phyloP scores from a whole-genome alignment of 2,329 filamentous ascomycete genomes.

The Rachicladosporium sp. region DNA sequence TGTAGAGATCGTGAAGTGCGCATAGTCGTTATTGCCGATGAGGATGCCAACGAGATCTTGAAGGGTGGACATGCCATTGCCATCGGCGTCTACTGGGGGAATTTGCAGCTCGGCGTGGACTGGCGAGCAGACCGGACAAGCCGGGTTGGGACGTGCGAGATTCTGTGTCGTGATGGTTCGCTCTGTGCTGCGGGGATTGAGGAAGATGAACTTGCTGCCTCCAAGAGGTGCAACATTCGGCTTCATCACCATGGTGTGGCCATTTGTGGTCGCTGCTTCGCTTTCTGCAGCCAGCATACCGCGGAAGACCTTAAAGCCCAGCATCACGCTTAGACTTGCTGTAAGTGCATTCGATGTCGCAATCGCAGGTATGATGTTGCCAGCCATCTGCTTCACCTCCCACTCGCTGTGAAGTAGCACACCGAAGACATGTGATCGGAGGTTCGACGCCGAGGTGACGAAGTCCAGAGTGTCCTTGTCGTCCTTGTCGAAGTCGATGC shows the following conservation, averaged over 20 bases:
- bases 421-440: constrained; percentile 77
- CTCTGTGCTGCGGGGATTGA: constrained; percentile 53
- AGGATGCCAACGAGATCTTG: constrained; percentile 70
- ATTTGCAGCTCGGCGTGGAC: constrained; percentile 16
- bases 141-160: constrained; percentile 55
- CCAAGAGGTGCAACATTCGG: constrained; percentile 8
- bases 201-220: constrained; percentile 62
- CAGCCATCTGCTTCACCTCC: constrained; percentile 96
- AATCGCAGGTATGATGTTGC: constrained; percentile 97
- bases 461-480: constrained; percentile 92
- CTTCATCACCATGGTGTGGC: too few species aligned
- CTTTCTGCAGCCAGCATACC: constrained; percentile 34
- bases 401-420: constrained; percentile 85
- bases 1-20: constrained; percentile 63
- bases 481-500: constrained; percentile 90
- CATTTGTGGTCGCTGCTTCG: constrained; percentile 4
- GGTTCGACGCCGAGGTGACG: constrained; percentile 78
- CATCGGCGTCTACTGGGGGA: constrained; percentile 28
- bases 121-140: constrained; percentile 63
- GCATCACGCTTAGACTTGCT: constrained; percentile 79
- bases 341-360: constrained; percentile 97
- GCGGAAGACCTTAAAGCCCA: constrained; percentile 81
- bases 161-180: constrained; percentile 46
- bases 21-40: constrained; percentile 58
- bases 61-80: constrained; percentile 50